Evolutionary conservation across 176 grass and related monocot species (phyloP).

Genomic region (Alloteropsis semialata): DNA sequence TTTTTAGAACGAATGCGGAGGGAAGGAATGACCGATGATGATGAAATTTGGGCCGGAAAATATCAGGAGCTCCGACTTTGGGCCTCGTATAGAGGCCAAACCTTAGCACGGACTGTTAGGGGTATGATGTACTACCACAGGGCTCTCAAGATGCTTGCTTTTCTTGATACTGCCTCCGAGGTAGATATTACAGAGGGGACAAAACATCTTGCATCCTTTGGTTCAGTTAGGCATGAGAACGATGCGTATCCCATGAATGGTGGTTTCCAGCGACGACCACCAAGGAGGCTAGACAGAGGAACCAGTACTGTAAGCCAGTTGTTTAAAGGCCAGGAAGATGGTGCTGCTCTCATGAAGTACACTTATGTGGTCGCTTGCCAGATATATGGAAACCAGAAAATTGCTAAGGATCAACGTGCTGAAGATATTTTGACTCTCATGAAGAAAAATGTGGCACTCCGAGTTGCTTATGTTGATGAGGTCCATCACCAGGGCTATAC

Average conservation of each 20-base stretch:
- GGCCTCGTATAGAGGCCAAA: conserved; percentile 96
- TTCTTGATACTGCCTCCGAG: conserved; percentile 93
- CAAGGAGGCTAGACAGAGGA: conserved; percentile 57
- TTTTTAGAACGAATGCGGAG: conserved; percentile 90
- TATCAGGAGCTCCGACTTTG: conserved; percentile 84
- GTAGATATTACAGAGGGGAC: conserved; percentile 81
- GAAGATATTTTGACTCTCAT: conserved; percentile 86
- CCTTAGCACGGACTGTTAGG: conserved; percentile 79
- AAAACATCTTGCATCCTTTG: conserved; percentile 64
- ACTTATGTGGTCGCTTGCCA: conserved; percentile 94
- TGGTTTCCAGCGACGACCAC: conserved; percentile 47
- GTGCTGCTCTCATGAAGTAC: conserved; percentile 87
- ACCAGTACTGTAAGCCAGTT: conserved; percentile 64
- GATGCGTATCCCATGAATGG: conserved; percentile 45
- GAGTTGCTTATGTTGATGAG: conserved; percentile 97
- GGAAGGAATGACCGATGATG: conserved; percentile 71
- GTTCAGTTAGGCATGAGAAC: conserved; percentile 67
- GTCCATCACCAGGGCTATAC: conserved; percentile 32
- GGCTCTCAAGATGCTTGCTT: conserved; percentile 96
- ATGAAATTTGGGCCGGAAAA: conserved; percentile 69
- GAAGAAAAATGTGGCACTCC: conserved; percentile 89
- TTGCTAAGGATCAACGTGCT: conserved; percentile 66
- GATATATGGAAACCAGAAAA: conserved; percentile 94
- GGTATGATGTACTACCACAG: conserved; percentile 99
- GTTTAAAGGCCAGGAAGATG: conserved; percentile 90